Base-by-base conservation (phyloP, 441 rosid genomes). In the Biscutella laevigata region DNA sequence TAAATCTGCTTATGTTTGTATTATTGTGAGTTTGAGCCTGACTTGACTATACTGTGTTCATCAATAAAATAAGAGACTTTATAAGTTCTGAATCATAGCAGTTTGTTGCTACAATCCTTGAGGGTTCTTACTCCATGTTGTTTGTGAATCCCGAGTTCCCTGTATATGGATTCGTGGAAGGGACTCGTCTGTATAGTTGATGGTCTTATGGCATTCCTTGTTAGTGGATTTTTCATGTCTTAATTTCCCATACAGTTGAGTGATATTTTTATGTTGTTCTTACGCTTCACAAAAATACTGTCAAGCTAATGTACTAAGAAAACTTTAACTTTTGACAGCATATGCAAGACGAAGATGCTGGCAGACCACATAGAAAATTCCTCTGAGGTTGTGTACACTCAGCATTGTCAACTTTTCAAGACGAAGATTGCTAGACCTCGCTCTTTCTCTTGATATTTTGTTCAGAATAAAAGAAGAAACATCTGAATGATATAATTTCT, bases 281-380 rank as follows among this genome's bases (percentile, higher is more conserved):
- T 43, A 13, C 17, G 15, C 5, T 39, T 54, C 9, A 16, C 5
- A 6, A 14, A 17, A 26, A 11, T 34, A 40, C 15, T 3, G 44
- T 44, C 9, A 16, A 37, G 30, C 61, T 59, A 52, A 53, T 10
- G 1, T 24, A 16, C 21, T 22, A 0, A 17, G 3, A 0, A 36
- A 58, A 28, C 6, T 38, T 7, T 12, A 24, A 22, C n/a, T 17
- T 12, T 40, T 65, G 42, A 51, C 88, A 77, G 94, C 75, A 81
- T 45, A 76, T 84, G 94, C 94, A 84, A 76, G 94, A 82, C 62
- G 94, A 79, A 67, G 84, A 84, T 57, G 79, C 80, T 6, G 86
- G 94, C 54, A 79, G 88, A 72, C 94, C 94, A 7, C 74, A 78
- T 66, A 69, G 84, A 72, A 84, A 79, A 76, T 79, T 84, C 63